phyloP scores from a whole-genome alignment of 331 rosid genomes.

The Dryas integrifolia region DNA sequence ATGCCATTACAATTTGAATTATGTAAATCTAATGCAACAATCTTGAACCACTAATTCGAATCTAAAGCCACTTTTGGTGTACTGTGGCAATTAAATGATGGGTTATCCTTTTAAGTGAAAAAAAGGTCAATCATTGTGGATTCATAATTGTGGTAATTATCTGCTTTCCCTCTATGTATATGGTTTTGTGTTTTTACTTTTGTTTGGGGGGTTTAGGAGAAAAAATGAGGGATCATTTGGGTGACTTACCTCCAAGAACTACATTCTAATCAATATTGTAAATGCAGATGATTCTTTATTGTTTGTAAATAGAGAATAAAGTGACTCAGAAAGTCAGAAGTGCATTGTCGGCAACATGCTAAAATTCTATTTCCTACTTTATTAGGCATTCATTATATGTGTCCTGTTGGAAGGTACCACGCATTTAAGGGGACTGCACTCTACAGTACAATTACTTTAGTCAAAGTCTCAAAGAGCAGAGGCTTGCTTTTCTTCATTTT shows the following conservation, averaged over 20 bases:
- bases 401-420: neutral
- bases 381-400: neutral
- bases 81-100: neutral
- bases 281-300: neutral
- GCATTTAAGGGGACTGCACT: neutral
- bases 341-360: too few relatives aligned
- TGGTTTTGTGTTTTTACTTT: too few relatives aligned
- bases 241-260: too few relatives aligned
- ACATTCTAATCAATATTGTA: neutral
- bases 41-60: conserved; percentile 2
- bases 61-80: conserved; percentile 18
- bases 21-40: neutral
- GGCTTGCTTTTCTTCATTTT: neutral
- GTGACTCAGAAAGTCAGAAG: too few relatives aligned
- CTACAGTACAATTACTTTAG: neutral
- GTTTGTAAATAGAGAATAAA: neutral
- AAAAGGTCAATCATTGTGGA: conserved; percentile 13
- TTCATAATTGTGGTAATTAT: too few relatives aligned
- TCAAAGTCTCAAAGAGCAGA: neutral
- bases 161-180: too few relatives aligned
- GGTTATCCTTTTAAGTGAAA: conserved; percentile 11
- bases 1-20: neutral
- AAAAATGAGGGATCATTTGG: neutral
- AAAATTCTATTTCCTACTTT: neutral
- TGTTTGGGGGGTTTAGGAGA: neutral